Evolutionary conservation across 2,329 filamentous ascomycete genomes (phyloP).

Genomic region (Pseudogymnoascus sp.): DNA sequence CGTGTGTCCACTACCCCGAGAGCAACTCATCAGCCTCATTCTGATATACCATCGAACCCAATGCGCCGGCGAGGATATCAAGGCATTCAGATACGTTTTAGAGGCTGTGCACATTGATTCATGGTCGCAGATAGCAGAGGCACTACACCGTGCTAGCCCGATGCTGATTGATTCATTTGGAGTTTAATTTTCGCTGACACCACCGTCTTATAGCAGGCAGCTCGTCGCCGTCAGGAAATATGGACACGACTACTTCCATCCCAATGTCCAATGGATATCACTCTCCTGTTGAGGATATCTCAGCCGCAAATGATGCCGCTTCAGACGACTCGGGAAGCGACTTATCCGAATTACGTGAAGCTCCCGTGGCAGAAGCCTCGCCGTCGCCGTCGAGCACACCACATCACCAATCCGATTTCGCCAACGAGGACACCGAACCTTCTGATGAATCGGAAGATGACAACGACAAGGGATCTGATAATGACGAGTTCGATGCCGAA

Average conservation of each 20-base stretch:
- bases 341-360: slow-evolving; percentile 61
- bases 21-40: slow-evolving; percentile 7
- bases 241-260: slow-evolving; percentile 53
- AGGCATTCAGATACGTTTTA: background rate
- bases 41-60: slow-evolving; percentile 4
- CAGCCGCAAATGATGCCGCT: slow-evolving; percentile 32
- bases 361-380: slow-evolving; percentile 41
- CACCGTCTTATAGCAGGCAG: slow-evolving; percentile 50
- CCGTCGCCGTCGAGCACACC: slow-evolving; percentile 37
- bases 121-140: background rate
- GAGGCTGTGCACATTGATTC: background rate
- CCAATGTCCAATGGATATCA: slow-evolving; percentile 59
- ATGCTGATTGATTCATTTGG: background rate
- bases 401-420: slow-evolving; percentile 27
- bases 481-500: slow-evolving; percentile 70
- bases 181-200: slow-evolving; percentile 19
- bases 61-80: slow-evolving; percentile 8
- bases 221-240: slow-evolving; percentile 53
- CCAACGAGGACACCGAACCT: slow-evolving; percentile 22
- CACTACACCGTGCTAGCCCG: background rate
- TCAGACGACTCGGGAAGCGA: slow-evolving; percentile 62
- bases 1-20: background rate
- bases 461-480: slow-evolving; percentile 49
- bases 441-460: slow-evolving; percentile 26
- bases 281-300: slow-evolving; percentile 42